These are phyloP conservation scores for Ganoderma sp. DNA, from an alignment of 1,284 basidiomycete species.

Conservation along the genomic window DNA sequence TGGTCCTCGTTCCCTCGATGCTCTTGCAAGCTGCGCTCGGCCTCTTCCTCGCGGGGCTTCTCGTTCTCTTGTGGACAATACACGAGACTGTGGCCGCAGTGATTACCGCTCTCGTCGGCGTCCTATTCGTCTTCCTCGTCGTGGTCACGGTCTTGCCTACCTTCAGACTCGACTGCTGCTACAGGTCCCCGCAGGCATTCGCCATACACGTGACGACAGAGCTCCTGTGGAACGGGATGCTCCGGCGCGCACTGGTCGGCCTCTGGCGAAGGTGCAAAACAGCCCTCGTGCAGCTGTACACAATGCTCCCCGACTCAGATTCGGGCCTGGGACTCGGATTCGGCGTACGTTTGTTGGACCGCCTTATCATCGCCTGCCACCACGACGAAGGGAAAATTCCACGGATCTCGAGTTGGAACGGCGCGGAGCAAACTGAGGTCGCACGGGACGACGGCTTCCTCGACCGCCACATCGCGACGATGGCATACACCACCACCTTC, in stretches of 20 bases:
- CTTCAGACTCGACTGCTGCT: slow-evolving; percentile 25
- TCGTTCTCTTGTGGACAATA: slow-evolving; percentile 32
- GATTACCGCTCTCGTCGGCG: slow-evolving; percentile 15
- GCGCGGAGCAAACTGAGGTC: slow-evolving; percentile 24
- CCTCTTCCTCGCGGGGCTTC: slow-evolving; percentile 29
- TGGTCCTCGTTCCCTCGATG: slow-evolving; percentile 32
- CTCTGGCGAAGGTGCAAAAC: no score
- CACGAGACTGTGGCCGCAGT: slow-evolving; percentile 26
- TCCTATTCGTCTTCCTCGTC: slow-evolving; percentile 11
- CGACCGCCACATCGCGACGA: slow-evolving; percentile 22
- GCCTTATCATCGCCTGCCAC: no score
- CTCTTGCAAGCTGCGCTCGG: slow-evolving; percentile 34
- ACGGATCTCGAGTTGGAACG: slow-evolving; percentile 14
- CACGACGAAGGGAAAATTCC: no score
- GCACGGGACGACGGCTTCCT: slow-evolving; percentile 13
- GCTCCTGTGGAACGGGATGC: neutral
- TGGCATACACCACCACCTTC: slow-evolving; percentile 26
- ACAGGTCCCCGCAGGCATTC: slow-evolving; percentile 30
- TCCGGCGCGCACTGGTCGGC: no score
- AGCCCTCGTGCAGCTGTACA: no score
- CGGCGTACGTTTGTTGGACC: no score
- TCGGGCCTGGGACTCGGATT: no score
- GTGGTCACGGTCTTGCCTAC: slow-evolving; percentile 25
- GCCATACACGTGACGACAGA: slow-evolving; percentile 17
- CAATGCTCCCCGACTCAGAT: no score